These are phyloP conservation scores for Ophiostoma angusticollis DNA, from an alignment of 2,329 filamentous ascomycete species.

Conservation along the genomic window DNA sequence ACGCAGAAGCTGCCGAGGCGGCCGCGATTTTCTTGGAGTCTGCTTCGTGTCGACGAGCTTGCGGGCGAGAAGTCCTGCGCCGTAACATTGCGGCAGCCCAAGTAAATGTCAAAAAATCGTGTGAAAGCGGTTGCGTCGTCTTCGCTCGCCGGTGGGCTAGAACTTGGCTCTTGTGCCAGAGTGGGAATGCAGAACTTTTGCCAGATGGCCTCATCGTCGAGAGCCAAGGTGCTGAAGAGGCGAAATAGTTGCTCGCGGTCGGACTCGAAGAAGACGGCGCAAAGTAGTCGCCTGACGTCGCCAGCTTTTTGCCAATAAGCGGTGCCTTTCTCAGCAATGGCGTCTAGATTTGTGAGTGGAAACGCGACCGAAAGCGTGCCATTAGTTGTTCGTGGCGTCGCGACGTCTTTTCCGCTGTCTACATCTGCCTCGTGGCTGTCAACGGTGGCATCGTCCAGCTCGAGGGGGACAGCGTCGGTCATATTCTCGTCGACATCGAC, in stretches of 20 bases:
- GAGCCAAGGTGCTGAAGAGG: constrained; percentile 1
- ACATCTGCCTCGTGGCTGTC: too few species aligned
- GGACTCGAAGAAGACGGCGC: constrained; percentile 7
- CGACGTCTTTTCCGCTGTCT: background rate
- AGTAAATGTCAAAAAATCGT: constrained; percentile 16
- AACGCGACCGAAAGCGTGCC: background rate
- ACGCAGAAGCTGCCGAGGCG: constrained; percentile 14
- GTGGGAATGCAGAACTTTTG: constrained; percentile 7
- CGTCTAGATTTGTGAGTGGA: constrained; percentile 4
- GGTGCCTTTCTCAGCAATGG: constrained; percentile 9
- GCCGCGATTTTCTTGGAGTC: constrained; percentile 5
- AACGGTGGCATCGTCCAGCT: background rate
- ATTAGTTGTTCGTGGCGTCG: background rate
- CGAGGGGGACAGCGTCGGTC: background rate
- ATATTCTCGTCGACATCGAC: background rate
- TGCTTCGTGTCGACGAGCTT: constrained; percentile 2
- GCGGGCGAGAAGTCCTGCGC: constrained; percentile 1
- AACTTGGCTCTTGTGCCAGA: background rate
- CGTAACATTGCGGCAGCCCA: constrained; percentile 6
- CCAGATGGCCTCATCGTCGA: constrained; percentile 8
- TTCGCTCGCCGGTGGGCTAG: too few species aligned
- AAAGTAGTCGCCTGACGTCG: constrained; percentile 11
- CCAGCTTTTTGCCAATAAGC: constrained; percentile 7
- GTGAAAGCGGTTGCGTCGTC: constrained; percentile 10
- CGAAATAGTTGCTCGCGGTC: constrained; percentile 3